Conservation (phyloP, 78 protist species). For the Ministeria vibrans region DNA sequence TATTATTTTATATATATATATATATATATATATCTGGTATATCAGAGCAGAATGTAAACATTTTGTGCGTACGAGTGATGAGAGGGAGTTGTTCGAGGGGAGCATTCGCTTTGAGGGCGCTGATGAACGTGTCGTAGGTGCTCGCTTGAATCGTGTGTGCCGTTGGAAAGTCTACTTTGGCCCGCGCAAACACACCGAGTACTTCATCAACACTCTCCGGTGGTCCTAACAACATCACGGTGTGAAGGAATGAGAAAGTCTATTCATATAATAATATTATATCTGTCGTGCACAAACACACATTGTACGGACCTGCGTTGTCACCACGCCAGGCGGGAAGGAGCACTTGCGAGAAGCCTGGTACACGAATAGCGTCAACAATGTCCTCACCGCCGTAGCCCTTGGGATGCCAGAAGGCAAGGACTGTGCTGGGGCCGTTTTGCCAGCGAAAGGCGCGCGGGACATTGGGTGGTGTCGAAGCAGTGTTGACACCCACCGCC, state of each 20-base stretch:
- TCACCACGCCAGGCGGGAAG: not conserved
- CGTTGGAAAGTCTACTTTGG: not conserved
- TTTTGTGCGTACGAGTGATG: not conserved
- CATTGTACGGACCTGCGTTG: conserved; percentile 7
- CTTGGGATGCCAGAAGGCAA: not conserved
- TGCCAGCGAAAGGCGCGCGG: not conserved
- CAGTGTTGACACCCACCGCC: not conserved
- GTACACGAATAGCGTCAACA: not conserved
- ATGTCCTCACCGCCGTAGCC: not conserved
- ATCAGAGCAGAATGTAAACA: not conserved
- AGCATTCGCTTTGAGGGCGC: no score
- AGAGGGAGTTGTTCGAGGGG: no score
- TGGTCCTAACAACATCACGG: no score
- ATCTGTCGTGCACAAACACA: no score
- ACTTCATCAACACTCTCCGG: not conserved
- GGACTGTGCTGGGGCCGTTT: not conserved
- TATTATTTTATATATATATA: no score
- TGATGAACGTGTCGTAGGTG: not conserved
- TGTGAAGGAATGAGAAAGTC: no score
- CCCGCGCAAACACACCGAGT: not conserved
- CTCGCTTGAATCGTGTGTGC: not conserved
- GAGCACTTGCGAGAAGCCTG: no score
- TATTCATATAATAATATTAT: no score
- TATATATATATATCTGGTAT: no score
- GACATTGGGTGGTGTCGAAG: not conserved